Conservation (phyloP, 208 protist species). For the Crithidia fasciculata region DNA sequence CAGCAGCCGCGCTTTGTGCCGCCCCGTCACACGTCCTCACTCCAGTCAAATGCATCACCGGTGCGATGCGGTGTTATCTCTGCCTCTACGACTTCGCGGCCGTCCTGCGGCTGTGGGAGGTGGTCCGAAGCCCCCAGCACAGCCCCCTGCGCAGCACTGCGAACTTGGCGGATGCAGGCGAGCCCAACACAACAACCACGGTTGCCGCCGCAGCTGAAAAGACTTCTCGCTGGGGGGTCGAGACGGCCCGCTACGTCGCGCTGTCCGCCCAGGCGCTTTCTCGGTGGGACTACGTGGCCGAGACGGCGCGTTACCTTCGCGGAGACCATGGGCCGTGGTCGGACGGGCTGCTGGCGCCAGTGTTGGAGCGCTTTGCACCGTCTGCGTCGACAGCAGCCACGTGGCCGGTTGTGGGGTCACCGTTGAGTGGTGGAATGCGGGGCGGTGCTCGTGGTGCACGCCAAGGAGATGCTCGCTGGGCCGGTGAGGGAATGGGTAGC, state of each 20-base stretch:
- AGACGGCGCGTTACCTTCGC: conserved; percentile 35
- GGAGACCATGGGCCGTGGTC: neutral
- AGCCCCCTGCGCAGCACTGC: neutral
- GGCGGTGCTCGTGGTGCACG: neutral
- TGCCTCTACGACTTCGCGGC: conserved; percentile 69
- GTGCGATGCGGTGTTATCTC: conserved; percentile 83
- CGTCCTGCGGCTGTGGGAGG: conserved; percentile 70
- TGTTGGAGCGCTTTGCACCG: conserved; percentile 4
- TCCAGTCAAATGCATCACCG: conserved; percentile 34
- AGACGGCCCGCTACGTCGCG: conserved; percentile 65
- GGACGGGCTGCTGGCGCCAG: neutral
- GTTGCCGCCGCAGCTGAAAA: neutral
- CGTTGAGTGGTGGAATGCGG: conserved; percentile 3
- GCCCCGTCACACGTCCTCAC: neutral
- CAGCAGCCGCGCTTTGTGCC: neutral
- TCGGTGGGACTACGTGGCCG: conserved; percentile 73
- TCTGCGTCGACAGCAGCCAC: neutral
- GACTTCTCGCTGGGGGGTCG: conserved; percentile 12
- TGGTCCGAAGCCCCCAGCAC: conserved; percentile 4
- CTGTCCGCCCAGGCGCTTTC: conserved; percentile 74
- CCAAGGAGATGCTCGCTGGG: neutral
- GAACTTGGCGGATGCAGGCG: neutral
- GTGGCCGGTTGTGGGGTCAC: neutral
- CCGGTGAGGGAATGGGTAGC: neutral
- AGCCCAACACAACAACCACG: neutral